phyloP scores from a whole-genome alignment of 208 protist genomes.

The Leishmania arabica region DNA sequence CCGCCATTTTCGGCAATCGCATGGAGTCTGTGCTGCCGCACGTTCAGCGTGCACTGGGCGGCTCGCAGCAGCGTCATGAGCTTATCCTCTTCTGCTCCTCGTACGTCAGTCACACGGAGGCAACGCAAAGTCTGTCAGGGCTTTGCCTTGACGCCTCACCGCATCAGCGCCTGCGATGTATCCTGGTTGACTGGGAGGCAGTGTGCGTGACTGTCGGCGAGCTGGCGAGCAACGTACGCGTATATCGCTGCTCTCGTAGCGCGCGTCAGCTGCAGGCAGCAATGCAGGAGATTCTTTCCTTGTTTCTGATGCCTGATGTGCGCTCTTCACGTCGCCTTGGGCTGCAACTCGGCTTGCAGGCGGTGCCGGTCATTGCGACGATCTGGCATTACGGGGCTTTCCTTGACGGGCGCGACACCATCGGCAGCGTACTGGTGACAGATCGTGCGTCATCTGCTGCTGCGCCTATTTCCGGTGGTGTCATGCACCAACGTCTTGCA shows the following conservation, averaged over 20 bases:
- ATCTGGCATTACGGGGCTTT: conserved; percentile 9
- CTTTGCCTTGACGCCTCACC: conserved; percentile 7
- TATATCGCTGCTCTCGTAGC: conserved; percentile 48
- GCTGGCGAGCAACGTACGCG: not conserved
- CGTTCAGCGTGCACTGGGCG: conserved; percentile 1
- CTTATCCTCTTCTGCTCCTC: conserved; percentile 35
- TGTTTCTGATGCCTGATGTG: conserved; percentile 23
- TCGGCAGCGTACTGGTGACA: not conserved
- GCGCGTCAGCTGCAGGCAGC: conserved; percentile 38
- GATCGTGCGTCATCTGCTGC: not conserved
- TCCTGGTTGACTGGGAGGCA: conserved; percentile 30
- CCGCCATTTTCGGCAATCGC: not conserved
- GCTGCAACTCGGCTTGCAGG: conserved; percentile 15
- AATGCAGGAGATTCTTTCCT: conserved; percentile 38
- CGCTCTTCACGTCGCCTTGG: conserved; percentile 9
- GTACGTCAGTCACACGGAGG: conserved; percentile 23
- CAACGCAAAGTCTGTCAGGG: conserved; percentile 24
- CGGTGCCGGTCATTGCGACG: conserved; percentile 20
- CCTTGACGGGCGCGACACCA: conserved; percentile 4
- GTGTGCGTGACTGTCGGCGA: conserved; percentile 29
- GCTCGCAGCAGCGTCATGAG: not conserved
- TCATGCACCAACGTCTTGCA: not conserved
- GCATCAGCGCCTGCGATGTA: conserved; percentile 19
- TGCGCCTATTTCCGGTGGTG: not conserved
- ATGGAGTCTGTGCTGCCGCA: conserved; percentile 3